Percentiles rank a stretch among this genome's conserved stretches.
phyloP scores from a whole-genome alignment of 805 yeast genomes.

The Schwanniomyces vanrijiae region DNA sequence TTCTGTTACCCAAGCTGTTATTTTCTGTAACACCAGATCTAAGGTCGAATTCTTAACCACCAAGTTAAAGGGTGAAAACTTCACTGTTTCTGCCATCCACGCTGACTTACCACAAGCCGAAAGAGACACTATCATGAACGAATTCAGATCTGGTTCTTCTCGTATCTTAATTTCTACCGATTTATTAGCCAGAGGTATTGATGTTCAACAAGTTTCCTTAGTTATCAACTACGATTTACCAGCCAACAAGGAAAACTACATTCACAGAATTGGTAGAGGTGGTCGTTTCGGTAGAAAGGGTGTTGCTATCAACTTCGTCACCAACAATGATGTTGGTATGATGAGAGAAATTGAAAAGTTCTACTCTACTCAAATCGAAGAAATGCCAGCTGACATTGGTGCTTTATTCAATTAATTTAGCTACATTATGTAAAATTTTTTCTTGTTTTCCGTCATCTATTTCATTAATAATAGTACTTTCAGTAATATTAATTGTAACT shows the following conservation, averaged over 20 bases:
- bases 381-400: conserved; percentile 81
- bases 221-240: conserved; percentile 95
- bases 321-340: conserved; percentile 70
- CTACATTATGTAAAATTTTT: conserved; percentile 4
- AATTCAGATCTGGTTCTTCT: conserved; percentile 91
- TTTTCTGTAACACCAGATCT: conserved; percentile 93
- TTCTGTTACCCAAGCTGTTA: conserved; percentile 95
- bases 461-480: conserved; percentile 2
- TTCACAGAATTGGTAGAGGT: conserved; percentile 97
- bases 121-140: conserved; percentile 93
- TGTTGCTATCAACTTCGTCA: conserved; percentile 92
- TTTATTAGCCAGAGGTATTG: conserved; percentile 97
- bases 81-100: conserved; percentile 93
- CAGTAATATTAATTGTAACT: background rate
- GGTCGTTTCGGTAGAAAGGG: conserved; percentile 99
- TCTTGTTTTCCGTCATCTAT: conserved; percentile 3
- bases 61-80: conserved; percentile 73
- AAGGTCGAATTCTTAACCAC: conserved; percentile 89
- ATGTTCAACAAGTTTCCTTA: conserved; percentile 94
- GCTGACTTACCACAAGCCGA: conserved; percentile 93
- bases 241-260: conserved; percentile 85
- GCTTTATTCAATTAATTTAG: conserved; percentile 42
- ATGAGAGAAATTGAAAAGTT: conserved; percentile 86
- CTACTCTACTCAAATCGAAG: conserved; percentile 86
- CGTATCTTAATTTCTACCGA: conserved; percentile 92